A percentile compares a stretch with the other conserved stretches of the same genome.
phyloP scores from a whole-genome alignment of 202 grass and related monocot species.

The Digitaria exilis region DNA sequence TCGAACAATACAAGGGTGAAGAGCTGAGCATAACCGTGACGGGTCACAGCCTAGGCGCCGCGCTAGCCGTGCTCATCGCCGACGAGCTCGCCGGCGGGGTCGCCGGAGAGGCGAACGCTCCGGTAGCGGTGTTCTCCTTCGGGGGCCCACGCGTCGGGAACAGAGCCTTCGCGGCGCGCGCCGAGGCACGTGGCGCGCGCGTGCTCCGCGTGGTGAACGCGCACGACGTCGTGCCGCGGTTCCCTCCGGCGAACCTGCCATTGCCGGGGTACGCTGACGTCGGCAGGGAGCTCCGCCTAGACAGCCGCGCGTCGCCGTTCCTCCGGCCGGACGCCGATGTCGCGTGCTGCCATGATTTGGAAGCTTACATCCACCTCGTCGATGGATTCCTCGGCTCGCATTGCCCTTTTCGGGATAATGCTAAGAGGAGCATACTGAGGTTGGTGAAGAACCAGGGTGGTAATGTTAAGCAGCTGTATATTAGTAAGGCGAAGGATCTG shows the following conservation, averaged over 20 bases:
- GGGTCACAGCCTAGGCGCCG: slow-evolving; percentile 84
- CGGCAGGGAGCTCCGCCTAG: slow-evolving; percentile 69
- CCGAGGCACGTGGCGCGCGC: slow-evolving; percentile 53
- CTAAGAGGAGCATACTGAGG: slow-evolving; percentile 64
- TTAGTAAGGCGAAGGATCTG: slow-evolving; percentile 68
- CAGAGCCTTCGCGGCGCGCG: slow-evolving; percentile 59
- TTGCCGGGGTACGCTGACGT: slow-evolving; percentile 63
- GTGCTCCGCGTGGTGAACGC: slow-evolving; percentile 88
- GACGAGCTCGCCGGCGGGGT: slow-evolving; percentile 56
- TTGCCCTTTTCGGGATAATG: slow-evolving; percentile 66
- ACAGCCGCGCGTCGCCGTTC: slow-evolving; percentile 80
- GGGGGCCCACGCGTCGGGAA: slow-evolving; percentile 74
- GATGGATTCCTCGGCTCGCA: slow-evolving; percentile 74
- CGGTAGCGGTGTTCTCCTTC: slow-evolving; percentile 81
- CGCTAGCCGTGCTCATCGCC: slow-evolving; percentile 69
- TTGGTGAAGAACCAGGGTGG: slow-evolving; percentile 66
- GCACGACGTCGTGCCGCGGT: slow-evolving; percentile 79
- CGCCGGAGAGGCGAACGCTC: background rate
- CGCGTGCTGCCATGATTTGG: slow-evolving; percentile 79
- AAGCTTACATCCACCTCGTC: slow-evolving; percentile 83
- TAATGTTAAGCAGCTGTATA: slow-evolving; percentile 80
- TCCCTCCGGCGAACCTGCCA: slow-evolving; percentile 36
- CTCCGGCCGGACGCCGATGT: slow-evolving; percentile 79
- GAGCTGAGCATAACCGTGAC: slow-evolving; percentile 83
- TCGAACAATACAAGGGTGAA: slow-evolving; percentile 63